phyloP scores from a whole-genome alignment of 805 yeast genomes.

The Hanseniaspora valbyensis region DNA sequence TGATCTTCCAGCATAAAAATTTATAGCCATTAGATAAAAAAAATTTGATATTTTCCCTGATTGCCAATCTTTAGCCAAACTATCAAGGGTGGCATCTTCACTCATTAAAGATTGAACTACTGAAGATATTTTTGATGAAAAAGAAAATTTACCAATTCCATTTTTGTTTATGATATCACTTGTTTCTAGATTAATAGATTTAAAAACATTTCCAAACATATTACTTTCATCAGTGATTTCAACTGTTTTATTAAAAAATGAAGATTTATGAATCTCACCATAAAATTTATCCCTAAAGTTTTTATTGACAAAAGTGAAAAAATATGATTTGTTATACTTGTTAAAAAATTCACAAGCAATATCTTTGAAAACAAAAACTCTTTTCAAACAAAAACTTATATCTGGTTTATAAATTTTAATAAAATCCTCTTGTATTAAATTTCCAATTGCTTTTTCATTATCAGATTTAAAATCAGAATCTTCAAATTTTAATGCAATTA shows the following conservation, averaged over 20 bases:
- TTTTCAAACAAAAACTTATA: conserved; percentile 53
- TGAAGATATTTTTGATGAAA: conserved; percentile 36
- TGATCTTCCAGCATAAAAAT: conserved; percentile 79
- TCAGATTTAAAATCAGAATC: not conserved
- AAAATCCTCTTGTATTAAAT: conserved; percentile 31
- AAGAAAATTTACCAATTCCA: conserved; percentile 28
- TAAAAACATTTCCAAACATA: conserved; percentile 42
- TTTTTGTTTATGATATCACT: conserved; percentile 24
- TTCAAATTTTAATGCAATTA: conserved; percentile 8
- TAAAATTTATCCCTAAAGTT: conserved; percentile 48
- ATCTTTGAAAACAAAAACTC: conserved; percentile 68
- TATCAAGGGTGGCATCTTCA: conserved; percentile 29
- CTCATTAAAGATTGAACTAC: conserved; percentile 30
- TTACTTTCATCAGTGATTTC: conserved; percentile 32
- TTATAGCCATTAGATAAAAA: conserved; percentile 65
- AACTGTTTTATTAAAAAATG: conserved; percentile 37
- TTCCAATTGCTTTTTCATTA: not conserved
- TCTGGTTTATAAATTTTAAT: conserved; percentile 51
- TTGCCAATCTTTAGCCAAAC: conserved; percentile 62
- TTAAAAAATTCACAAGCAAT: conserved; percentile 72
- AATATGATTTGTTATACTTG: conserved; percentile 56
- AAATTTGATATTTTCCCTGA: conserved; percentile 73
- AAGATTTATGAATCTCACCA: conserved; percentile 37
- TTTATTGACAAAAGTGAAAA: conserved; percentile 51
- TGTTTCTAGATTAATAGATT: conserved; percentile 35